phyloP scores from a whole-genome alignment of 768 basidiomycete genomes.

The Jaapia argillacea region DNA sequence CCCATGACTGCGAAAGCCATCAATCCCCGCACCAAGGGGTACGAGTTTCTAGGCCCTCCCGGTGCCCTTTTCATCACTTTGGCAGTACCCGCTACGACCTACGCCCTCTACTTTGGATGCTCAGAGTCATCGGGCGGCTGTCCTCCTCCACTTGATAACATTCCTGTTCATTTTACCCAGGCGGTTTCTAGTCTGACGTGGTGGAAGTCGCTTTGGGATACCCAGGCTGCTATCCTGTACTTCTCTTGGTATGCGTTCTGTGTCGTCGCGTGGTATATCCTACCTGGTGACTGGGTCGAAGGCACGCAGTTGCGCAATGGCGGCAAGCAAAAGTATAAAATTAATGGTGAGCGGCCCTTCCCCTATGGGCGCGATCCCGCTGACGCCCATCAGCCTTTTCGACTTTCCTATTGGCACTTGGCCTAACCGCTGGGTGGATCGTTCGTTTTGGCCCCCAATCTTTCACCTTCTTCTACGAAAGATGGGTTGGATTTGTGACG shows the following conservation, averaged over 20 bases:
- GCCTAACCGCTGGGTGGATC: slow-evolving; percentile 59
- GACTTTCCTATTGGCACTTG: slow-evolving; percentile 76
- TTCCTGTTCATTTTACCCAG: slow-evolving; percentile 33
- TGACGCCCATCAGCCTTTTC: slow-evolving; percentile 53
- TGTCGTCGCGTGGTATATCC: slow-evolving; percentile 67
- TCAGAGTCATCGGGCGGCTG: slow-evolving; percentile 64
- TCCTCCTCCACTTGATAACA: slow-evolving; percentile 37
- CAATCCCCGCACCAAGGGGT: slow-evolving; percentile 62
- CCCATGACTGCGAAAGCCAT: slow-evolving; percentile 12
- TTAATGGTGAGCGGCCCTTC: slow-evolving; percentile 67
- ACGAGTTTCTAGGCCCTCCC: slow-evolving; percentile 78
- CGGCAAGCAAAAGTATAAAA: slow-evolving; percentile 75
- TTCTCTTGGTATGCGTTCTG: slow-evolving; percentile 88
- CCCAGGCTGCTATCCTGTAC: slow-evolving; percentile 66
- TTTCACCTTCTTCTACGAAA: slow-evolving; percentile 86
- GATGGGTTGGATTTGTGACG: slow-evolving; percentile 84
- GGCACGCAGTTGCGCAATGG: slow-evolving; percentile 61
- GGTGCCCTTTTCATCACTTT: slow-evolving; percentile 66
- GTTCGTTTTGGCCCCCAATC: slow-evolving; percentile 64
- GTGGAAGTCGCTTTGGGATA: slow-evolving; percentile 80
- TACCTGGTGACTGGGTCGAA: slow-evolving; percentile 46
- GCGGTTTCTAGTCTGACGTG: slow-evolving; percentile 40
- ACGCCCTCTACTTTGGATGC: slow-evolving; percentile 71
- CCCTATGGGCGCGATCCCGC: background rate
- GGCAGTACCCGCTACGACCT: slow-evolving; percentile 60